Percentiles rank a stretch among this genome's conserved stretches.
These are phyloP conservation scores for Ustilago nuda DNA, from an alignment of 1,284 basidiomycete genomes.

Conservation along the genomic window DNA sequence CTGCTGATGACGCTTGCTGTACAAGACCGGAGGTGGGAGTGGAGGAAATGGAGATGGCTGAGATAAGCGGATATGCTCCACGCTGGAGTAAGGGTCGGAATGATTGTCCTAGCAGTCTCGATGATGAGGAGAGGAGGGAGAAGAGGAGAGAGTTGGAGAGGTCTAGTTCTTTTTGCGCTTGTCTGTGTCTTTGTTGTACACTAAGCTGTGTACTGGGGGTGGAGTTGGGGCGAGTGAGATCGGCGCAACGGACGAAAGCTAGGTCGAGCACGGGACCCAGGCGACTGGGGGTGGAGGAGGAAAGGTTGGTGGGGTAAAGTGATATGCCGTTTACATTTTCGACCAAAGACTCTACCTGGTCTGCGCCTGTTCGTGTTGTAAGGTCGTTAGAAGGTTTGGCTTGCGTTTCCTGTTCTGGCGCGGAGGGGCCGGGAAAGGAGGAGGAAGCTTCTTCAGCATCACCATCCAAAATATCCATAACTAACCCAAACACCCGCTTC, in stretches of 20 bases:
- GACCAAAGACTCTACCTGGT: slow-evolving; percentile 9
- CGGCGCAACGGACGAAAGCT: slow-evolving; percentile 40
- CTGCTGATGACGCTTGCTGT: slow-evolving; percentile 26
- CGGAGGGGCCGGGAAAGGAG: background rate
- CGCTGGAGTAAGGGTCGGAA: slow-evolving; percentile 55
- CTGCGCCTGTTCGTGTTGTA: background rate
- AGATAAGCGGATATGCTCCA: slow-evolving; percentile 59
- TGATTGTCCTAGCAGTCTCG: slow-evolving; percentile 55
- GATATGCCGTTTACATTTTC: slow-evolving; percentile 43
- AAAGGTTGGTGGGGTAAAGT: slow-evolving; percentile 17
- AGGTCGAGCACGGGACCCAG: slow-evolving; percentile 54
- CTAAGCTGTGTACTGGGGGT: slow-evolving; percentile 1
- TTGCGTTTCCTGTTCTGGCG: background rate
- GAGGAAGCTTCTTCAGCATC: slow-evolving; percentile 47
- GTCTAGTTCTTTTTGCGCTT: slow-evolving; percentile 16
- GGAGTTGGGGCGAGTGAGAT: slow-evolving; percentile 14
- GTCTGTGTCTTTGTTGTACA: slow-evolving; percentile 12
- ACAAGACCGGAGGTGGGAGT: slow-evolving; percentile 15
- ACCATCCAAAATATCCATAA: slow-evolving; percentile 50
- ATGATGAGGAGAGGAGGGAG: slow-evolving; percentile 38
- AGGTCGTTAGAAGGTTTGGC: background rate
- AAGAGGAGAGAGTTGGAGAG: slow-evolving; percentile 46
- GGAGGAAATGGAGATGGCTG: slow-evolving; percentile 42
- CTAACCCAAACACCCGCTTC: slow-evolving; percentile 25
- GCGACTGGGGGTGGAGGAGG: slow-evolving; percentile 12